Evolutionary conservation across 306 rosid genomes (phyloP).

Genomic region (Canavalia ensiformis): DNA sequence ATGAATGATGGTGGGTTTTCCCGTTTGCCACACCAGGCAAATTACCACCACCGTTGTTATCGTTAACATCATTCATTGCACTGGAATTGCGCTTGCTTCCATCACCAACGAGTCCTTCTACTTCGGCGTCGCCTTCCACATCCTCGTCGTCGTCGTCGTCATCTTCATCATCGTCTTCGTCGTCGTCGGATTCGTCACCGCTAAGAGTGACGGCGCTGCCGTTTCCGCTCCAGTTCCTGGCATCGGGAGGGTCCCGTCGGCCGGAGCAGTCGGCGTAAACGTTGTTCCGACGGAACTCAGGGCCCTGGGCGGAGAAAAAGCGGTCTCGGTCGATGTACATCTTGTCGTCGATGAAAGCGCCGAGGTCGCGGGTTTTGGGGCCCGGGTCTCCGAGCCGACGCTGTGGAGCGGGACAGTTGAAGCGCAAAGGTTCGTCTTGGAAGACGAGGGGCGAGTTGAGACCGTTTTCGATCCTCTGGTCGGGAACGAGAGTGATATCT

Average conservation of each 20-base stretch:
- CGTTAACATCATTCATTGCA: conserved; percentile 48
- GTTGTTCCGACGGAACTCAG: conserved; percentile 70
- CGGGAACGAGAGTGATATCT: conserved; percentile 63
- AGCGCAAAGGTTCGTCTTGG: conserved; percentile 72
- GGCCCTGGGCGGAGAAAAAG: conserved; percentile 59
- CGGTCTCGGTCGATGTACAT: conserved; percentile 68
- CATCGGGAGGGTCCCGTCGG: conserved; percentile 55
- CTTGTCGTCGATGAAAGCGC: conserved; percentile 79
- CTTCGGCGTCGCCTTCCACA: conserved; percentile 58
- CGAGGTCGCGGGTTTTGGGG: conserved; percentile 77
- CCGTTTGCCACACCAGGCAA: conserved; percentile 66
- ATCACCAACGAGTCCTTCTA: conserved; percentile 62
- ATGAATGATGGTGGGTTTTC: conserved; percentile 67
- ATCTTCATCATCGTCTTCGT: conserved; percentile 68
- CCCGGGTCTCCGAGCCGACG: conserved; percentile 68
- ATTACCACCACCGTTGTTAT: conserved; percentile 34
- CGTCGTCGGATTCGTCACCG: conserved; percentile 76
- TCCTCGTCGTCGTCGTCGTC: conserved; percentile 78
- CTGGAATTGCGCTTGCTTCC: conserved; percentile 57
- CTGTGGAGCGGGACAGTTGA: conserved; percentile 65
- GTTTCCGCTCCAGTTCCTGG: conserved; percentile 74
- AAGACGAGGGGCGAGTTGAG: conserved; percentile 71
- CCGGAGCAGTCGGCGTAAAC: conserved; percentile 58
- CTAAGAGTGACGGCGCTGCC: conserved; percentile 63
- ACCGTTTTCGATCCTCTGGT: conserved; percentile 68